Conservation (phyloP, 2,329 filamentous ascomycete species). For the Teratosphaeria viscida region DNA sequence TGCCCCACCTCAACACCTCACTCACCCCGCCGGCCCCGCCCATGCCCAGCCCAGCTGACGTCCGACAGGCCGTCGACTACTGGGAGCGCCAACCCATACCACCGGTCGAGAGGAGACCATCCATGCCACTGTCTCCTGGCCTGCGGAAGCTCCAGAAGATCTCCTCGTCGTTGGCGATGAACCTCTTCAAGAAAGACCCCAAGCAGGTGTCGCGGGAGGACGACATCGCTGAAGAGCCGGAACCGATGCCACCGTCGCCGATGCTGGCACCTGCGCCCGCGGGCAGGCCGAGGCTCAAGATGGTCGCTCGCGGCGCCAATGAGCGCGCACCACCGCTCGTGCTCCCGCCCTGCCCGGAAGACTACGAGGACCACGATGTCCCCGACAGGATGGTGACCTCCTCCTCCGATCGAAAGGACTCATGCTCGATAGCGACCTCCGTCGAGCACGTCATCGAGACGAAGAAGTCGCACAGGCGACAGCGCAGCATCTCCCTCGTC, state of each 20-base stretch:
- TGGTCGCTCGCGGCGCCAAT: slow-evolving; percentile 23
- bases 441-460: neutral
- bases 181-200: slow-evolving; percentile 9
- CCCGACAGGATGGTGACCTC: neutral
- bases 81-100: neutral
- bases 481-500: slow-evolving; percentile 4
- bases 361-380: slow-evolving; percentile 4
- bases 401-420: slow-evolving; percentile 2
- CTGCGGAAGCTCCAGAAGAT: slow-evolving; percentile 12
- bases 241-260: neutral
- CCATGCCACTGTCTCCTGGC: neutral
- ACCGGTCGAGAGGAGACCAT: neutral
- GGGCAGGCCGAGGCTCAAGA: slow-evolving; percentile 9
- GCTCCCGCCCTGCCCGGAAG: slow-evolving; percentile 22
- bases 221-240: neutral
- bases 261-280: neutral
- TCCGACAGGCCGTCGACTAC: neutral
- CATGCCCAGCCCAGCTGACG: neutral
- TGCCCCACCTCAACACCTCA: neutral
- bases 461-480: slow-evolving; percentile 3
- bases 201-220: neutral
- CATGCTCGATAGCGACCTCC: neutral
- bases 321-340: slow-evolving; percentile 22
- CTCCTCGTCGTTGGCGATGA: slow-evolving; percentile 13
- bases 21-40: neutral